Base-by-base conservation (phyloP, 345 rosid genomes). In the Bruguiera sexangula region DNA sequence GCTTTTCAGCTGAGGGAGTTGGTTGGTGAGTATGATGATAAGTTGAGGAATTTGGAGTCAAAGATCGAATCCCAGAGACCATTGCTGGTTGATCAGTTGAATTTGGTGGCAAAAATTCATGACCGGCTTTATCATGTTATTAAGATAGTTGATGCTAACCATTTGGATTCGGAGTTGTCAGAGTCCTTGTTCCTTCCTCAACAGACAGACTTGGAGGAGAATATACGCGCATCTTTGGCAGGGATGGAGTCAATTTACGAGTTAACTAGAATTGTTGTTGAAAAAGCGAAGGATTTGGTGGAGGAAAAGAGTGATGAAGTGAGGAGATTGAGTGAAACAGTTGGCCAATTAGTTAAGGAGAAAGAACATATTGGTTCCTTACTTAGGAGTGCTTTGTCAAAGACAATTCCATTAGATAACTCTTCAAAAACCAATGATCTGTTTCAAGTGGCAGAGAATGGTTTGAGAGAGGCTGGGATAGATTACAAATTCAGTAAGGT, bases 221-320 rank as follows among this genome's bases (percentile, higher is more conserved):
- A 88, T 66, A 74, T 92, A 27, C 91, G 93, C 52, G 98, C 98
- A 65, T 89, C 90, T 30, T 77, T 90, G 73, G 98, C 98, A 1
- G 99, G 98, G 71, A 84, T 85, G 98, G 97, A 92, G 65, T 96
- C 98, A 53, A 84, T 92, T 60, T 75, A 81, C 16, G 90, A 90
- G 78, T 75, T 96, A 62, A 76, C 84, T n/a, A 79, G 80, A 76
- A 82, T 89, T 62, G 84, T 89, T 70, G 76, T 78, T 73, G 85
- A 72, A 76, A 96, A 90, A 78, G 69, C 92, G 24, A 81, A 77
- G 68, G 81, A 78, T 85, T 73, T 84, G 64, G 79, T 89, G 48
- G 92, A 85, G 73, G 89, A 85, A 82, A 96, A 84, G 78, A 85
- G 67, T 73, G 79, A 30, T 57, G 88, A 90, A 76, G 70, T 86